phyloP scores from a whole-genome alignment of 257 asterid species.

The Parsonsia alboflavescens region DNA sequence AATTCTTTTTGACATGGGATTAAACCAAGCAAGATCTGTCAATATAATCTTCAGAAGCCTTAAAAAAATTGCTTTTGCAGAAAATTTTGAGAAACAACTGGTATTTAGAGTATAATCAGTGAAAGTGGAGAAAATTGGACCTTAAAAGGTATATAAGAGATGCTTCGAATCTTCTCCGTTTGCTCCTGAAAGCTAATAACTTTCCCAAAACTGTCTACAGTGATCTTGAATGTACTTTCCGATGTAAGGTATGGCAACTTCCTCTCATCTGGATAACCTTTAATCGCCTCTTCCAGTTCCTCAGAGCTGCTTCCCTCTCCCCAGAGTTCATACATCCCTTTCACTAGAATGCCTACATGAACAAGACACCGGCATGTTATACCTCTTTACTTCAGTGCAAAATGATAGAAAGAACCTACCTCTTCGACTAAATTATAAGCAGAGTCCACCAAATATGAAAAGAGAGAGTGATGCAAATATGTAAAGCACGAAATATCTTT shows the following conservation, averaged over 20 bases:
- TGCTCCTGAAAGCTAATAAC: conserved; percentile 70
- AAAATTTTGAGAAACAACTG: background rate
- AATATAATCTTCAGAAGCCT: background rate
- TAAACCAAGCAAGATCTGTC: background rate
- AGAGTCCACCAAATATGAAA: background rate
- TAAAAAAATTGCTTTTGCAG: background rate
- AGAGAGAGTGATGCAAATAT: background rate
- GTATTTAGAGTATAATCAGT: background rate
- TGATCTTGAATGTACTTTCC: conserved; percentile 75
- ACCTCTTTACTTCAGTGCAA: background rate
- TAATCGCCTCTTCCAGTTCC: conserved; percentile 78
- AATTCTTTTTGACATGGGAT: background rate
- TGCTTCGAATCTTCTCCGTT: conserved; percentile 51
- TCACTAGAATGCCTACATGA: conserved; percentile 78
- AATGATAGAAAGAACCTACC: background rate
- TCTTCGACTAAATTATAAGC: background rate
- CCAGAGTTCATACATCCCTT: conserved; percentile 95
- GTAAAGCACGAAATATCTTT: background rate
- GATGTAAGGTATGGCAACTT: conserved; percentile 59
- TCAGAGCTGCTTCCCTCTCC: conserved; percentile 79
- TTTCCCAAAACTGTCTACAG: conserved; percentile 81
- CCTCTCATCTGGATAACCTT: conserved; percentile 58
- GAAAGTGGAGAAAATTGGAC: conserved; percentile 27
- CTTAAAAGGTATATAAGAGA: conserved; percentile 80
- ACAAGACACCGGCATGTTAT: conserved; percentile 8